Conservation (phyloP, 2,329 filamentous ascomycete species). For the Meredithiella fracta region DNA sequence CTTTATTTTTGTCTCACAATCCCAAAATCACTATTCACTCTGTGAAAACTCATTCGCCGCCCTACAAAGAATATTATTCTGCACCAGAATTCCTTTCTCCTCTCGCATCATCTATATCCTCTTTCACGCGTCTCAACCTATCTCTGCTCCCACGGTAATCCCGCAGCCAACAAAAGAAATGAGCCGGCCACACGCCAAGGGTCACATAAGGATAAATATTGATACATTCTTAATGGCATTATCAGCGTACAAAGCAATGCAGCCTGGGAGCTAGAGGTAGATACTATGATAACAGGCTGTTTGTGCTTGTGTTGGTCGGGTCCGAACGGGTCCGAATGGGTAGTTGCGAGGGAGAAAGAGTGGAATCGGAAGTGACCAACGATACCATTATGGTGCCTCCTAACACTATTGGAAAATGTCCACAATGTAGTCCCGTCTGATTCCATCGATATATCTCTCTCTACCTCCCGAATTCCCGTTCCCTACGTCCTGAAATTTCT, state of each 20-base stretch:
- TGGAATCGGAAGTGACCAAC: background rate
- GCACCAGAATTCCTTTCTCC: too few relatives aligned
- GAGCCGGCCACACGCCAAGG: background rate
- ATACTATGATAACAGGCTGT: background rate
- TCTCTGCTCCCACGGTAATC: background rate
- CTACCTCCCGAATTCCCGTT: background rate
- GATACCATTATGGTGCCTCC: background rate
- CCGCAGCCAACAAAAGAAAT: background rate
- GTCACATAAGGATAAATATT: background rate
- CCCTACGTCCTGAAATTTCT: background rate
- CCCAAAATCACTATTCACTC: too few relatives aligned
- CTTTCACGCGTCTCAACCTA: background rate
- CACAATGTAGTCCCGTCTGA: too few relatives aligned
- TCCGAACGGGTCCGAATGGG: background rate
- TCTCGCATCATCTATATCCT: too few relatives aligned
- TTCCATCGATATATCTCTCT: background rate
- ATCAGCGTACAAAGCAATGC: background rate
- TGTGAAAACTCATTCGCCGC: too few relatives aligned
- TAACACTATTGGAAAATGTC: background rate
- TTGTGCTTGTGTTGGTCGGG: background rate
- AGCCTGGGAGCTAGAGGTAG: background rate
- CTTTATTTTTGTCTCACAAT: too few relatives aligned
- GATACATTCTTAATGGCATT: background rate
- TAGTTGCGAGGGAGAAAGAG: background rate
- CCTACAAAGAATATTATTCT: too few relatives aligned